phyloP scores from a whole-genome alignment of 2,329 filamentous ascomycete genomes.

The Scedosporium apiospermum region DNA sequence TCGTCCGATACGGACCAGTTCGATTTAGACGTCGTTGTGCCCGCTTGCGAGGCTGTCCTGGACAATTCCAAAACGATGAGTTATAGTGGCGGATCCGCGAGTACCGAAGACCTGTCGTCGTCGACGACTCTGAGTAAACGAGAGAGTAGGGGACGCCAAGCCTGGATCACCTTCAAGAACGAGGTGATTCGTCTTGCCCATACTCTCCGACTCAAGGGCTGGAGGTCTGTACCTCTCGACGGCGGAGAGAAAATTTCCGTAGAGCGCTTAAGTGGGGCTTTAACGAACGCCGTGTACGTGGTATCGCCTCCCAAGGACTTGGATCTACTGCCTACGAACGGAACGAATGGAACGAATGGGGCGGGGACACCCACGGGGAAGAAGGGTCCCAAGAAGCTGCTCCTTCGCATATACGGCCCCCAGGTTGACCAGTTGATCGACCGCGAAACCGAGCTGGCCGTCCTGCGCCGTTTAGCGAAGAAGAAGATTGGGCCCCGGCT shows the following conservation, averaged over 20 bases:
- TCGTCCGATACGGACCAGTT: conserved; percentile 81
- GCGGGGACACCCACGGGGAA: conserved; percentile 26
- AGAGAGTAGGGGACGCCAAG: conserved; percentile 36
- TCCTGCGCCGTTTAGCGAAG: conserved; percentile 73
- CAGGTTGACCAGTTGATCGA: conserved; percentile 96
- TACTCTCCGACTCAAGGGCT: conserved; percentile 82
- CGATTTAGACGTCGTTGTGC: conserved; percentile 75
- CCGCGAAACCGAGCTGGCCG: conserved; percentile 77
- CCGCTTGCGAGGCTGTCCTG: conserved; percentile 71
- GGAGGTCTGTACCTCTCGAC: conserved; percentile 72
- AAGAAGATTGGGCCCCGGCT: conserved; percentile 91
- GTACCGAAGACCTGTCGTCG: conserved; percentile 26
- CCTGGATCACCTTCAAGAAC: conserved; percentile 81
- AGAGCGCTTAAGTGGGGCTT: conserved; percentile 73
- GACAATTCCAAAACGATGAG: conserved; percentile 86
- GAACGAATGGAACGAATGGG: too few relatives aligned
- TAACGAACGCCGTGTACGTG: conserved; percentile 96
- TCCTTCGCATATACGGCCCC: conserved; percentile 87
- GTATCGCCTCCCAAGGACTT: conserved; percentile 65
- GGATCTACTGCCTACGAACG: conserved; percentile 18
- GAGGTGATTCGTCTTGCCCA: conserved; percentile 86
- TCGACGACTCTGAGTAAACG: conserved; percentile 12
- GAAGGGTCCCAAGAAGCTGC: conserved; percentile 54
- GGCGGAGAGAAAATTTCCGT: conserved; percentile 59
- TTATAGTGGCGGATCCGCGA: conserved; percentile 50